Base-by-base conservation (phyloP, 345 rosid genomes). In the Bretschneidera sinensis region DNA sequence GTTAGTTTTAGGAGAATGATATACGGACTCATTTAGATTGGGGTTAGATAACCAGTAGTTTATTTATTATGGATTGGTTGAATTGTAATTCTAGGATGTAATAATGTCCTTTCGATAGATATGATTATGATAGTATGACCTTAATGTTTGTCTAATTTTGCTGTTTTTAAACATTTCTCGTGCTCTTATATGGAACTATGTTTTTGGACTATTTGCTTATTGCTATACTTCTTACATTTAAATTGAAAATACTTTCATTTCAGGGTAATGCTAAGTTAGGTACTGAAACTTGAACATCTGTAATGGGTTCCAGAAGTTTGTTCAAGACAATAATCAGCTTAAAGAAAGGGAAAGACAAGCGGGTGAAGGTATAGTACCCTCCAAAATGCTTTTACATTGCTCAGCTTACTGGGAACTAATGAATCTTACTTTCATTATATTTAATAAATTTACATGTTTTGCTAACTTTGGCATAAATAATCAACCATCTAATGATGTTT, bases 271-370 rank as follows among this genome's bases (percentile, higher is more conserved):
- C 59, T 61, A 45, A 59, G 67, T 64, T 57, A 60, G n/a, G n/a
- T n/a, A n/a, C n/a, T n/a, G n/a, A n/a, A n/a, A n/a, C n/a, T n/a
- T n/a, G n/a, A 55, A 45, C 57, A 16, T 55, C 64, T 62, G 66
- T 47, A 70, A 94, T 90, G 99, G 96, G 85, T 54, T 89, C 97
- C 71, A 87, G 88, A 20, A 79, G 81, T 71, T 82, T 95, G 85
- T 74, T 94, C 35, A 90, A 86, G 79, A 78, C 90, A 11, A 74
- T 94, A 57, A 79, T 88, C 60, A 79, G 75, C 68, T 61, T 53
- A n/a, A 94, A 86, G 84, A 86, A 67, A 64, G 85, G 66, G 56
- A 89, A 84, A 75, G 68, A 74, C 24, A 83, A 84, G 69, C 81
- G 57, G 45, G 73, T 51, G 17, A 86, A 73, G 77, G 77, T 73